Percentiles rank a stretch among this genome's conserved stretches.
phyloP scores from a whole-genome alignment of 2,329 filamentous ascomycete genomes.

The Trichophyton schoenleinii region DNA sequence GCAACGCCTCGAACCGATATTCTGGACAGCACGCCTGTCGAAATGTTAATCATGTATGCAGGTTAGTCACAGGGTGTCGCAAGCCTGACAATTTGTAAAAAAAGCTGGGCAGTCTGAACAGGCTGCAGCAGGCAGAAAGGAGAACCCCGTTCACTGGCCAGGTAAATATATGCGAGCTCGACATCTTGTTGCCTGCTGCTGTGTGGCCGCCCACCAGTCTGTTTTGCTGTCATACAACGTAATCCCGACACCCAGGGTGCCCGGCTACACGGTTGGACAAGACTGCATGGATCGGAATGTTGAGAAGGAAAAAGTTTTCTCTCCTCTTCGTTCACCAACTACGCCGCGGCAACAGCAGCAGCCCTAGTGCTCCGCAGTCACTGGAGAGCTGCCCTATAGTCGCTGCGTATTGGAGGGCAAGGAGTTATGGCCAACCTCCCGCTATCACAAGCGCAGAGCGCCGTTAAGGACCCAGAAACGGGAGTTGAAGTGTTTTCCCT shows the following conservation, averaged over 20 bases:
- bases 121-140: not conserved
- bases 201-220: not conserved
- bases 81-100: not conserved
- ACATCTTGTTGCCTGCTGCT: not conserved
- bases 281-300: not conserved
- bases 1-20: slow-evolving; percentile 1
- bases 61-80: not conserved
- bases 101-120: not conserved
- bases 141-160: not conserved
- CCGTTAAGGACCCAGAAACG: not conserved
- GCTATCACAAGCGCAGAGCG: not conserved
- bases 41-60: not conserved
- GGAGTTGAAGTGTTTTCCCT: not conserved
- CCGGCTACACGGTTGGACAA: not conserved
- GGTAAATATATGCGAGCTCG: not conserved
- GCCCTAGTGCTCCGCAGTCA: not conserved
- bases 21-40: not conserved
- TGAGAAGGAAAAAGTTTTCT: not conserved
- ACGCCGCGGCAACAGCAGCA: not conserved
- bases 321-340: not conserved
- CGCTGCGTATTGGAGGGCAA: too few species aligned
- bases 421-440: not conserved
- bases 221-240: not conserved
- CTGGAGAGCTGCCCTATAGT: too few species aligned
- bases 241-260: not conserved